These are phyloP conservation scores for Hygrocybe punicea DNA, from an alignment of 768 basidiomycete genomes.

Conservation along the genomic window DNA sequence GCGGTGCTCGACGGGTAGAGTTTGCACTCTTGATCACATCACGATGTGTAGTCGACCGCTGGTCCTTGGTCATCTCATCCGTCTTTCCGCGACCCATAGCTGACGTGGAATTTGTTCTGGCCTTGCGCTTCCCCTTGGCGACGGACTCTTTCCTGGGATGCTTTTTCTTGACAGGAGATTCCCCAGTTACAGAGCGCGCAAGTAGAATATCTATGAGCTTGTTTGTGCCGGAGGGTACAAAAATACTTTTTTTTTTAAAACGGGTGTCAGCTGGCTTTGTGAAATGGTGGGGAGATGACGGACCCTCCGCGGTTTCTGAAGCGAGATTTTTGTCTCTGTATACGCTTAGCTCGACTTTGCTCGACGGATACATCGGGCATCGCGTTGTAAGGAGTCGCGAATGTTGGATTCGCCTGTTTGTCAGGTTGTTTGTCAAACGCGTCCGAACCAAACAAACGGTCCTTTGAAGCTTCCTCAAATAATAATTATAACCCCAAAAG, in stretches of 20 bases:
- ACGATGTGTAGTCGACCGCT: too few species aligned
- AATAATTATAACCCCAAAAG: too few species aligned
- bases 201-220: slow-evolving; percentile 52
- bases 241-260: slow-evolving; percentile 38
- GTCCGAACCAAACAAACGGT: slow-evolving; percentile 7
- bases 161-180: slow-evolving; percentile 42
- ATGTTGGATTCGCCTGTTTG: slow-evolving; percentile 3
- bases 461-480: too few species aligned
- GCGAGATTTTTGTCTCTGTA: slow-evolving; percentile 60
- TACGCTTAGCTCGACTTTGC: slow-evolving; percentile 58
- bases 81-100: too few species aligned
- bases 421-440: slow-evolving; percentile 6
- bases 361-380: slow-evolving; percentile 21
- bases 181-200: slow-evolving; percentile 42
- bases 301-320: slow-evolving; percentile 69
- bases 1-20: too few species aligned
- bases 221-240: slow-evolving; percentile 50
- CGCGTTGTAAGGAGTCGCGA: neutral
- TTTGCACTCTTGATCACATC: too few species aligned
- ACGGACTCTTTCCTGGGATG: neutral
- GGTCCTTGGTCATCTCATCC: too few species aligned
- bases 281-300: slow-evolving; percentile 18
- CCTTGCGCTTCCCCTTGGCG: neutral
- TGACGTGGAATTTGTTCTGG: neutral
- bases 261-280: neutral